Conservation (phyloP, 2,329 filamentous ascomycete genomes). For the Xylaria sp. region DNA sequence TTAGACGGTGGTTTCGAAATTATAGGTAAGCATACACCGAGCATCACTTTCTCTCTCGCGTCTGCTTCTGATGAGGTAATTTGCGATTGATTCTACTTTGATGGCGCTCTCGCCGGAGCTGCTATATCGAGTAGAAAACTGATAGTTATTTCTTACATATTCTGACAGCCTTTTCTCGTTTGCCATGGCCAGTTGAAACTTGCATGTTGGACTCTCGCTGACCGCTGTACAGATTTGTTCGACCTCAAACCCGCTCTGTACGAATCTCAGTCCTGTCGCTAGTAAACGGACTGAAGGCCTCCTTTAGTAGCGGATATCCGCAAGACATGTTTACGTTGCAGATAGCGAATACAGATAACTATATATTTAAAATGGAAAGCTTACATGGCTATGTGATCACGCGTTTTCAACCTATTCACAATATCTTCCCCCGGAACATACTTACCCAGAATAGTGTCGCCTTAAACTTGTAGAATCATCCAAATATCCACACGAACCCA, state of each 20-base stretch:
- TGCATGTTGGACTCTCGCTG: conserved; percentile 22
- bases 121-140: conserved; percentile 80
- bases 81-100: conserved; percentile 93
- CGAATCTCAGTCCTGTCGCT: not conserved
- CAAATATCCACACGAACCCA: not conserved
- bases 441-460: not conserved
- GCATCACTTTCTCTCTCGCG: conserved; percentile 38
- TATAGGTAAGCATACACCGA: conserved; percentile 23
- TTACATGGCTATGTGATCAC: not conserved
- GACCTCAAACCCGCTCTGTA: not conserved
- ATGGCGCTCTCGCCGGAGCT: conserved; percentile 93
- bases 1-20: not conserved
- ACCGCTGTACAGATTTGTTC: conserved; percentile 21
- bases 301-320: not conserved
- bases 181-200: conserved; percentile 4
- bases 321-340: not conserved
- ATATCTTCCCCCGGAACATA: not conserved
- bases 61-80: conserved; percentile 86
- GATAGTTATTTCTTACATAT: conserved; percentile 99
- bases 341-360: conserved; percentile 8
- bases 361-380: not conserved
- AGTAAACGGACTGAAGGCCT: not conserved
- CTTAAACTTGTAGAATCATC: not conserved
- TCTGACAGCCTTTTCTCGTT: conserved; percentile 70
- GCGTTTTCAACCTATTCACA: not conserved